Evolutionary conservation across 2,329 filamentous ascomycete genomes (phyloP).

Genomic region (Arthroderma sp.): DNA sequence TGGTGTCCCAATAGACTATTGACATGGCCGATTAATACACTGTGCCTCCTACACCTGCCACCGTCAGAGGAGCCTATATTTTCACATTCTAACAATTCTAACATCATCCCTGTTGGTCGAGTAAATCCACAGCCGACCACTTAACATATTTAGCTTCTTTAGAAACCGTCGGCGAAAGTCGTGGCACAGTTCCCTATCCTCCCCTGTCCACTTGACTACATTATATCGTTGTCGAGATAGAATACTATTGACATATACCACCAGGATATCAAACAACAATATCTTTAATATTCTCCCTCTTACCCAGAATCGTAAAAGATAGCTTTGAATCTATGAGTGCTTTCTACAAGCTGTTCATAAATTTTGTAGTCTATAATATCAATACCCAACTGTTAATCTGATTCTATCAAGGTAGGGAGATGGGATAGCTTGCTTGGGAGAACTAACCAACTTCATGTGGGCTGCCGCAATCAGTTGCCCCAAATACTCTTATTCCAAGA

Average conservation of each 20-base stretch:
- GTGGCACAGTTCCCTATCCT: too few species aligned
- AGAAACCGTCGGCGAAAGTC: too few species aligned
- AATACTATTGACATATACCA: too few species aligned
- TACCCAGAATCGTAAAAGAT: constrained; percentile 55
- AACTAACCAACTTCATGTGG: constrained; percentile 30
- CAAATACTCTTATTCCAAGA: constrained; percentile 32
- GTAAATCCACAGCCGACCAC: too few species aligned
- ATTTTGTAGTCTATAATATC: constrained; percentile 55
- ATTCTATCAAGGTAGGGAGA: not conserved
- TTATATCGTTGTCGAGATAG: too few species aligned
- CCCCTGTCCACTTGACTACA: too few species aligned
- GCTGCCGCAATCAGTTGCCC: constrained; percentile 33
- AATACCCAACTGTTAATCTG: not conserved
- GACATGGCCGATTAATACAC: not conserved
- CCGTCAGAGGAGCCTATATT: not conserved
- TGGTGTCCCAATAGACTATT: too few species aligned
- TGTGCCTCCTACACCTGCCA: not conserved
- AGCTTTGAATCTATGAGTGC: constrained; percentile 65
- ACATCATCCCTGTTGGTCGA: not conserved
- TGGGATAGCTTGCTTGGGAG: too few species aligned
- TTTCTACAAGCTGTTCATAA: constrained; percentile 69
- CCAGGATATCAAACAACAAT: too few species aligned
- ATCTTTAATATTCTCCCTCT: not conserved
- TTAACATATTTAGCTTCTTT: too few species aligned
- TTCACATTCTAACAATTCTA: not conserved